phyloP scores from a whole-genome alignment of 441 rosid genomes.

The Biscutella laevigata region DNA sequence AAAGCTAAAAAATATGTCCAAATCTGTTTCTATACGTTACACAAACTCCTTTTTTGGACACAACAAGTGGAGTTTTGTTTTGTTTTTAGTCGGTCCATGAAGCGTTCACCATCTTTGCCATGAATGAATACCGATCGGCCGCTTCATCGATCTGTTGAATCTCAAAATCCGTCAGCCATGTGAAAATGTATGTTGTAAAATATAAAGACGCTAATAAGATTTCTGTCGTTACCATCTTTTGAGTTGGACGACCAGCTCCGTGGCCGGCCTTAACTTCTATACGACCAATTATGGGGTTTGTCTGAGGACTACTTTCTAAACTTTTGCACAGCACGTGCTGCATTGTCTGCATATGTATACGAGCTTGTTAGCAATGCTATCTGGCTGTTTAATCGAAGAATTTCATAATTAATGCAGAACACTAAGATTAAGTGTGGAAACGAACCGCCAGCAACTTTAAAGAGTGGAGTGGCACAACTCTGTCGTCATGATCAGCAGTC shows the following conservation, averaged over 20 bases:
- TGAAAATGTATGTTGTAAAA: neutral
- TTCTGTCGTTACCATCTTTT: constrained; percentile 49
- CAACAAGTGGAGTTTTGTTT: no score
- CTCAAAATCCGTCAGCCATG: neutral
- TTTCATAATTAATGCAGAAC: no score
- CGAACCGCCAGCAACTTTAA: constrained; percentile 80
- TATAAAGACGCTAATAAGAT: neutral
- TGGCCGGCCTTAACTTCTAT: constrained; percentile 92
- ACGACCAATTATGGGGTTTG: constrained; percentile 76
- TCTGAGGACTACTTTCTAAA: constrained; percentile 80
- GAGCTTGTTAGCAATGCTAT: neutral
- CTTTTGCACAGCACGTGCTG: constrained; percentile 70
- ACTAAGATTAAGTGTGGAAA: no score
- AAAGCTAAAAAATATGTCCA: neutral
- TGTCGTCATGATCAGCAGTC: constrained; percentile 96
- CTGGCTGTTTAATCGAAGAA: no score
- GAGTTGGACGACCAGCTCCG: constrained; percentile 84
- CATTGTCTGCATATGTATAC: constrained; percentile 52
- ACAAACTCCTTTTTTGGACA: neutral
- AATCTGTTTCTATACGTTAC: neutral
- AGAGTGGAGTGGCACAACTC: constrained; percentile 89
- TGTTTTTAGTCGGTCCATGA: constrained; percentile 60
- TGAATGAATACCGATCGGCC: constrained; percentile 76
- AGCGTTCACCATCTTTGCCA: constrained; percentile 72
- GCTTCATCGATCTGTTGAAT: constrained; percentile 64